Percentiles rank a stretch among this genome's conserved stretches.
Conservation (phyloP, 116 monocot genomes). For the Zostera marina region DNA sequence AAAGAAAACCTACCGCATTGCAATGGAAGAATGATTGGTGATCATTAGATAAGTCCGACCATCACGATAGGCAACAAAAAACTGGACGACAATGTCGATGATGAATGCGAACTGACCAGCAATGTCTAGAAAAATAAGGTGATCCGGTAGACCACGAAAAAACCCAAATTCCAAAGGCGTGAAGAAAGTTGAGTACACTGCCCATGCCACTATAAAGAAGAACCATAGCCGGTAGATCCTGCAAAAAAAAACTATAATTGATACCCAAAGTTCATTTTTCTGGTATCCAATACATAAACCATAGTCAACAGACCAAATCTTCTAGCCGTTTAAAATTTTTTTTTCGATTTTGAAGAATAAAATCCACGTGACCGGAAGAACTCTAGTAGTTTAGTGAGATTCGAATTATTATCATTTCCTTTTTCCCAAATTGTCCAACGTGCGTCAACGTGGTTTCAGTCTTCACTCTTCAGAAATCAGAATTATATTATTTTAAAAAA, state of each 20-base stretch:
- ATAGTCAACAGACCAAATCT: neutral
- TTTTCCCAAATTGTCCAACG: too few species aligned
- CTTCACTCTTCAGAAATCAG: too few species aligned
- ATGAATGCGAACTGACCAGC: conserved; percentile 71
- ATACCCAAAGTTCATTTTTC: too few species aligned
- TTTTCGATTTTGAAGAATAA: too few species aligned
- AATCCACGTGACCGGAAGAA: too few species aligned
- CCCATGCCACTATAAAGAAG: conserved; percentile 60
- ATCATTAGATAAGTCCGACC: conserved; percentile 59
- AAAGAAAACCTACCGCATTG: conserved; percentile 22
- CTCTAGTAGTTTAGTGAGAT: too few species aligned
- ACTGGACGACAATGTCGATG: conserved; percentile 42
- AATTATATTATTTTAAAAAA: too few species aligned
- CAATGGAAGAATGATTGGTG: conserved; percentile 38
- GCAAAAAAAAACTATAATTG: conserved; percentile 7
- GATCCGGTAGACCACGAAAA: conserved; percentile 68
- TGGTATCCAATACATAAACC: too few species aligned
- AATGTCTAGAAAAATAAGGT: conserved; percentile 58
- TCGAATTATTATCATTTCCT: too few species aligned
- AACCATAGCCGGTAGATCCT: conserved; percentile 59
- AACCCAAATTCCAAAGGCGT: conserved; percentile 91
- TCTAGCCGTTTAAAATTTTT: too few species aligned
- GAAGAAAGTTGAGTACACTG: conserved; percentile 81
- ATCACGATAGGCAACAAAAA: conserved; percentile 66
- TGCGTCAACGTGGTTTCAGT: too few species aligned